Base-by-base conservation (phyloP, 192 early-diverging fungal species). In the Funneliformis mosseae region DNA sequence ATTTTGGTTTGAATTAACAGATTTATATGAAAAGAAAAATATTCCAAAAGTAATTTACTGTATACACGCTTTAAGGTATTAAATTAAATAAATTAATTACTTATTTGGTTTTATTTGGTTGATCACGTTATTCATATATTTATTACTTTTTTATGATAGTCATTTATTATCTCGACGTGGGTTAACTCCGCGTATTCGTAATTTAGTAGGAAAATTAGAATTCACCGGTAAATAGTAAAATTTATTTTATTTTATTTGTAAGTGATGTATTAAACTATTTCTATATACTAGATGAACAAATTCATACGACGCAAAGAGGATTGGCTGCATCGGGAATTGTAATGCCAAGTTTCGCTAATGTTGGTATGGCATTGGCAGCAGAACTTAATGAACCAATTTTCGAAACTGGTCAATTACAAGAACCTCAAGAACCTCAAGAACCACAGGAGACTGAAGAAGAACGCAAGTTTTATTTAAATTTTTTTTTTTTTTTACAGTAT, bases 41-140 rank as follows among this genome's bases (percentile, higher is more conserved):
- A 95, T 99, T 81, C 98, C 98, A 11, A 96, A 96, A 82, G 98
- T 99, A 27, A 96, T 99, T 80, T 97, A 98, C 83, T 98, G 97
- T 85, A 94, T 99, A 83, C 97, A 98, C 80, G 97, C 97, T 12
- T 88, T 98, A 50, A 96, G 93, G 93, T 94, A 84, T 38, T 23
- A 46, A 33, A 33, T 33, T 27, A 41, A 11, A 48, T 23, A 50
- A 14, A 46, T 21, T 11, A 9, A n/a, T n/a, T n/a, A n/a, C n/a
- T n/a, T n/a, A n/a, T n/a, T n/a, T n/a, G n/a, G n/a, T n/a, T 25
- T 73, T 50, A 1, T 70, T 42, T 70, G n/a, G n/a, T 38, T 14
- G 7, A n/a, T 8, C 8, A 0, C 11, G 16, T 21, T 69, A 18
- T 8, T 21, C 2, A 18, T 69, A 69, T 70, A 18, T n/a, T 23